These are phyloP conservation scores for Diaporthe sp. DNA, from an alignment of 2,329 filamentous ascomycete species.

Conservation along the genomic window DNA sequence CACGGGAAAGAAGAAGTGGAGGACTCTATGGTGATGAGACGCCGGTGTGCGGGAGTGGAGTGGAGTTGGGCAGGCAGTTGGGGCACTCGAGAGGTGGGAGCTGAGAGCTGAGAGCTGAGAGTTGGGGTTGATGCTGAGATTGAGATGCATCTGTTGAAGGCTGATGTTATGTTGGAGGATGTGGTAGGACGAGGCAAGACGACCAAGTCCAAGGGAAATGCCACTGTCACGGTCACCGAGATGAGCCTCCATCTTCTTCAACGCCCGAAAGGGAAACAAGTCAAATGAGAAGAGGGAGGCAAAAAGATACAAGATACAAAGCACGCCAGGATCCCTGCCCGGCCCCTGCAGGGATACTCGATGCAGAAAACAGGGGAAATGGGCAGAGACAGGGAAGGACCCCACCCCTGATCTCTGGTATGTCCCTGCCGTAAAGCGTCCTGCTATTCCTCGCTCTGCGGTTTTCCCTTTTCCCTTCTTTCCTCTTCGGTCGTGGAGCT, in stretches of 20 bases:
- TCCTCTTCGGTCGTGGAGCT: neutral
- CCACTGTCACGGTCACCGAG: neutral
- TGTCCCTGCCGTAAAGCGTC: neutral
- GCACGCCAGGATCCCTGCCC: neutral
- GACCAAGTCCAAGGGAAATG: neutral
- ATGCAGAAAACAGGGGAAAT: constrained; percentile 18
- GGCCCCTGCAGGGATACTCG: neutral
- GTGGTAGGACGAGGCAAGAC: neutral
- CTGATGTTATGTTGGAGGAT: neutral
- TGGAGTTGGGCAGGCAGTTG: neutral
- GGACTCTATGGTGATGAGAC: neutral
- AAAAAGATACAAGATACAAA: neutral
- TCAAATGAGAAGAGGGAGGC: constrained; percentile 1
- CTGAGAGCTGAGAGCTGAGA: neutral
- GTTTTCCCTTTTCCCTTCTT: neutral
- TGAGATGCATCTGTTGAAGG: neutral
- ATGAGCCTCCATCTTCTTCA: neutral
- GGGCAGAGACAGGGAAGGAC: neutral
- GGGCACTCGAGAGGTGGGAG: neutral
- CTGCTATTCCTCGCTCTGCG: neutral
- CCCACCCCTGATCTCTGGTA: neutral
- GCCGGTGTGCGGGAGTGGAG: neutral
- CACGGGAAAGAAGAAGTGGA: neutral
- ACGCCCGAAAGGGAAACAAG: neutral
- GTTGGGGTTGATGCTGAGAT: neutral